Evolutionary conservation across 306 rosid genomes (phyloP), one percentile per base, ranked within the genome.

Genomic region (Cucurbita pepo): DNA sequence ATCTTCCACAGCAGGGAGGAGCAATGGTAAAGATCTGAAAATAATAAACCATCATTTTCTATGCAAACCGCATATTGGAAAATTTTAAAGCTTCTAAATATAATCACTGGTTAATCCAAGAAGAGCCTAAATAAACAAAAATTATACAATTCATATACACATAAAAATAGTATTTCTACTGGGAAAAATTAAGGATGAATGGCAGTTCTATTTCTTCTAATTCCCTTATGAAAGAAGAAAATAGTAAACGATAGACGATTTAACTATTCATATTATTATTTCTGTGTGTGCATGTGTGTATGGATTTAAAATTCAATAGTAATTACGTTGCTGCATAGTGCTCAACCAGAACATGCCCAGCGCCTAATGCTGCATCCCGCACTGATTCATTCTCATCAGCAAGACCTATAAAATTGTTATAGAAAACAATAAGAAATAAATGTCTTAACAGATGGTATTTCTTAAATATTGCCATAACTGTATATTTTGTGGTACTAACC

Each of bases 311-410:
- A 44, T 45, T 21, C 12, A 48, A 75, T 15, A 21, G 76, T 12
- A 54, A 75, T 65, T 89, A 94, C 98, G 97, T 83, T 85, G 86
- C 80, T n/a, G 98, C 97, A 61, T 90, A 94, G 83, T 94, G 98
- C 87, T 94, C 97, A 15, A 90, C 98, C 77, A 94, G 82, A 72
- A 94, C 88, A 83, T 90, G 98, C 71, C 98, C 97, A 78, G 98
- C 98, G 74, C 98, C 98, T 18, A 94, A 81, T 13, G 96, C 97
- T 70, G 95, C 97, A n/a, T 94, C 98, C 55, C 98, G 97, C 38
- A 94, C 98, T 63, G 97, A 94, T 82, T 94, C 98, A 75, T 94
- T 94, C 88, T 94, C 98, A 84, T 94, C 98, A 52, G 98, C 98
- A 76, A 90, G 98, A 78, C 98, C 97, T 94, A 60, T 22, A 86